Evolutionary conservation across 345 rosid genomes (phyloP), one percentile per base, ranked within the genome.

Genomic region (Eucalyptus erythrocorys): DNA sequence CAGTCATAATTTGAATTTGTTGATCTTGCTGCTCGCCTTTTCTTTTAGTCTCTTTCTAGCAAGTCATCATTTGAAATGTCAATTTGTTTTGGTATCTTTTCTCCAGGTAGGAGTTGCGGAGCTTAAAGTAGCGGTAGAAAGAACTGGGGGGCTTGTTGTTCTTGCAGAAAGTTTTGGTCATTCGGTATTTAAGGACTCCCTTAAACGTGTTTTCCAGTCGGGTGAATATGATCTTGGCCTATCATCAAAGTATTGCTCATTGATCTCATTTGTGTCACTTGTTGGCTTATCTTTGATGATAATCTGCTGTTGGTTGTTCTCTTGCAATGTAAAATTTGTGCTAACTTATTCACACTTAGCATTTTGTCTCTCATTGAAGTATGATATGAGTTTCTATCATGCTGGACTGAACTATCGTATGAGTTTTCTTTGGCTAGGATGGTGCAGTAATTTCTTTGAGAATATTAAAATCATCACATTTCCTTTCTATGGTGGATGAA

Each of bases 101-200:
- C 47, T 53, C 86, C 91, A 97, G 99, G 98, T 98, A 51, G 99
- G 99, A 80, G 92, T 98, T 91, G 97, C 98, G 71, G 99, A 98
- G 93, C 94, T 98, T 85, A 97, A 94, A 96, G 96, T 98, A 91
- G 97, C 97, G 45, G 95, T 98, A 84, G 99, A 98, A 92, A 93
- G 92, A 93, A 96, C 99, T 40, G 99, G 99, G 85, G 99, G 99
- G 26, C 94, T 97, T 90, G 97, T 98, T 82, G 98, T 97, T 93
- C 99, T 98, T 92, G 96, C 99, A 80, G 99, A 98, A 93, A 98
- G 99, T 93, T 98, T 98, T 94, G 99, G 98, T 87, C 99, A 97
- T 90, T 92, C 98, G 42, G 99, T 98, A 71, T 97, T 96, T 90
- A 97, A 92, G 93, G 96, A 97, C 89, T 97, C 99, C 85, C 95